A percentile compares a stretch with the other conserved stretches of the same genome.
These are phyloP conservation scores for Chlorella sp. DNA, from an alignment of 139 green algal genomes.

Conservation along the genomic window DNA sequence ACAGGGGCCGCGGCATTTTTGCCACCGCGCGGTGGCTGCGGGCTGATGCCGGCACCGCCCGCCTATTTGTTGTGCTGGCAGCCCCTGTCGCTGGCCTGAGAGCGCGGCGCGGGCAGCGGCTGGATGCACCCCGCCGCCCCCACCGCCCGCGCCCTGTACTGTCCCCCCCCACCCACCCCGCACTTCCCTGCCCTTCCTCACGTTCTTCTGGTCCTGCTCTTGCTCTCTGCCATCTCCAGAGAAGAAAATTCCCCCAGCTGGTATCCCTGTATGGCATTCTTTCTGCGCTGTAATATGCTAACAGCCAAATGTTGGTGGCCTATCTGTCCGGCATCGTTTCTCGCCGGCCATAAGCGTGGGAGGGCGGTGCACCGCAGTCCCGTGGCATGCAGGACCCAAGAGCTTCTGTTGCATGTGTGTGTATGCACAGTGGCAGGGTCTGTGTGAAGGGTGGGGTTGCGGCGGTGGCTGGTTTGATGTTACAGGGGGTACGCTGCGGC, in stretches of 20 bases:
- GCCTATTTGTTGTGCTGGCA: neutral
- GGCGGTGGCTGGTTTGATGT: no score
- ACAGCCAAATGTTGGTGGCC: neutral
- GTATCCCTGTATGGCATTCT: constrained; percentile 5
- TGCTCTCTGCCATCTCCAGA: neutral
- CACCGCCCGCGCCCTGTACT: neutral
- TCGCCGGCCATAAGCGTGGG: no score
- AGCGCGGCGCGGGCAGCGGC: neutral
- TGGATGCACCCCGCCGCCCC: neutral
- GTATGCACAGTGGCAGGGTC: neutral
- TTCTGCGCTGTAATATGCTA: neutral
- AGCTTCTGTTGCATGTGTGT: neutral
- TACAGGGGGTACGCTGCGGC: no score
- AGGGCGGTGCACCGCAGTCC: no score
- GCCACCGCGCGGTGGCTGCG: neutral
- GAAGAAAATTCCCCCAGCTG: neutral
- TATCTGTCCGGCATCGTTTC: neutral
- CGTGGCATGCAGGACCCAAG: neutral
- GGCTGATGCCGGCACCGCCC: neutral
- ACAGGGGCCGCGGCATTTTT: constrained; percentile 3
- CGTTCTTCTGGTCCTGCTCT: neutral
- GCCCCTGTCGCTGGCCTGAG: no score
- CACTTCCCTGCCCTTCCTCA: neutral
- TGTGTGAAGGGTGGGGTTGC: no score
- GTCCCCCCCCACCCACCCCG: neutral